Conservation (phyloP, 495 filamentous ascomycete species). For the Hypomontagnella monticulosa region DNA sequence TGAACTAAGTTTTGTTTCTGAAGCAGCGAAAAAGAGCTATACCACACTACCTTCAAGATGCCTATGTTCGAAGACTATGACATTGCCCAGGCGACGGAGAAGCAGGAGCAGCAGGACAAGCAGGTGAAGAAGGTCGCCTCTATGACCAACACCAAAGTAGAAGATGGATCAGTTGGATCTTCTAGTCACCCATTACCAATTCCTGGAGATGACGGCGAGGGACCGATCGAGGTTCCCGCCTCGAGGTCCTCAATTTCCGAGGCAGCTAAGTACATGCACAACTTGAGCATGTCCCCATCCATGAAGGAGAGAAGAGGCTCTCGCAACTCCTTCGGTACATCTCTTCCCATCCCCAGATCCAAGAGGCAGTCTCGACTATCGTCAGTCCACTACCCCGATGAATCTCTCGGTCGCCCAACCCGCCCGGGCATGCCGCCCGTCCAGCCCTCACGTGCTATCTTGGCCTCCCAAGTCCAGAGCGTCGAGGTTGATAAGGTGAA, state of each 20-base stretch:
- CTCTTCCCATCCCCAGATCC: conserved; percentile 78
- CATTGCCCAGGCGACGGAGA: conserved; percentile 54
- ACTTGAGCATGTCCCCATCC: conserved; percentile 72
- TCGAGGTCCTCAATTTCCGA: conserved; percentile 75
- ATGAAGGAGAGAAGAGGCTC: conserved; percentile 73
- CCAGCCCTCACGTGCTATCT: conserved; percentile 70
- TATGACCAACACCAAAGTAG: conserved; percentile 31
- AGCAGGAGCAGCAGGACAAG: conserved; percentile 45
- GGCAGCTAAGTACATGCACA: conserved; percentile 76
- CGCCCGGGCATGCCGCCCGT: conserved; percentile 60
- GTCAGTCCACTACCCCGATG: conserved; percentile 55
- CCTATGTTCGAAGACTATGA: conserved; percentile 70
- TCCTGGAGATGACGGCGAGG: conserved; percentile 56
- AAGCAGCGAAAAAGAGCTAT: neutral
- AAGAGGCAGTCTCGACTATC: conserved; percentile 75
- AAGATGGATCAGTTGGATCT: conserved; percentile 28
- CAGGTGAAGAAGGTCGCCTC: conserved; percentile 40
- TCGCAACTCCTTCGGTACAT: conserved; percentile 81
- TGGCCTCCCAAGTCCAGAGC: conserved; percentile 78
- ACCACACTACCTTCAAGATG: conserved; percentile 58
- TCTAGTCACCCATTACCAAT: conserved; percentile 53
- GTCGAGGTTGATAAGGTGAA: conserved; percentile 73
- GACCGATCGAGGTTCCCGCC: conserved; percentile 77
- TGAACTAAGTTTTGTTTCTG: conserved; percentile 9
- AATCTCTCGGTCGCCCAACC: conserved; percentile 48